phyloP scores from a whole-genome alignment of 2,329 filamentous ascomycete genomes.

The Bipolaris victoriae region DNA sequence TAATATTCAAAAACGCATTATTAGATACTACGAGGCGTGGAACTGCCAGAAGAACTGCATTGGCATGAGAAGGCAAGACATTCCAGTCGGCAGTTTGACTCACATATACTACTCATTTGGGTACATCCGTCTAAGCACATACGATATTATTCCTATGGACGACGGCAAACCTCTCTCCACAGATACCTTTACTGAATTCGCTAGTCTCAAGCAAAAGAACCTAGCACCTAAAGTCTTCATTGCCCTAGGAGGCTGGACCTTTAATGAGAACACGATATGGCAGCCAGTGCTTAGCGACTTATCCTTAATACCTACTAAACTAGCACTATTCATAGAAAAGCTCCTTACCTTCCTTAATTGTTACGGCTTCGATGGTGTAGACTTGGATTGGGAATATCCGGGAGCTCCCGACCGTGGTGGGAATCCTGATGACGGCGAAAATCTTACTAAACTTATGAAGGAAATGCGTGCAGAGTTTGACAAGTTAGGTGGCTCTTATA shows the following conservation, averaged over 20 bases:
- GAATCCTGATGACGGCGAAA: background rate
- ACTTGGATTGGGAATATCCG: slow-evolving; percentile 53
- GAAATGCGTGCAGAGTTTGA: too few relatives aligned
- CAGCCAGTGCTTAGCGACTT: slow-evolving; percentile 43
- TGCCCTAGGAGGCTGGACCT: slow-evolving; percentile 50
- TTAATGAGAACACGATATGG: slow-evolving; percentile 44
- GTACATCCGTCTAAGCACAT: background rate
- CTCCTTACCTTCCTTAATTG: slow-evolving; percentile 48
- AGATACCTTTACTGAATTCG: background rate
- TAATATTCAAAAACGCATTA: background rate
- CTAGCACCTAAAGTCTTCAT: slow-evolving; percentile 41
- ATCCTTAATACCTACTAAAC: slow-evolving; percentile 21
- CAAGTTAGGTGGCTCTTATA: too few relatives aligned
- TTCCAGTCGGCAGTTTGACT: background rate
- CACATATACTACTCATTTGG: slow-evolving; percentile 9
- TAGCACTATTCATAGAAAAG: slow-evolving; percentile 43
- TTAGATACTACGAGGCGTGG: slow-evolving; percentile 13
- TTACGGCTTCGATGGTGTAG: slow-evolving; percentile 54
- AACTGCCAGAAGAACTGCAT: background rate
- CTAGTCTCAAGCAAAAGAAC: slow-evolving; percentile 38
- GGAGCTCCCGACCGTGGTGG: slow-evolving; percentile 16
- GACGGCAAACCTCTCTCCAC: background rate
- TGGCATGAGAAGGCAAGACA: background rate
- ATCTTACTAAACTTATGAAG: background rate
- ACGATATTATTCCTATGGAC: slow-evolving; percentile 4